Conservation (phyloP, 2,329 filamentous ascomycete genomes). For the Volutella citrinella region DNA sequence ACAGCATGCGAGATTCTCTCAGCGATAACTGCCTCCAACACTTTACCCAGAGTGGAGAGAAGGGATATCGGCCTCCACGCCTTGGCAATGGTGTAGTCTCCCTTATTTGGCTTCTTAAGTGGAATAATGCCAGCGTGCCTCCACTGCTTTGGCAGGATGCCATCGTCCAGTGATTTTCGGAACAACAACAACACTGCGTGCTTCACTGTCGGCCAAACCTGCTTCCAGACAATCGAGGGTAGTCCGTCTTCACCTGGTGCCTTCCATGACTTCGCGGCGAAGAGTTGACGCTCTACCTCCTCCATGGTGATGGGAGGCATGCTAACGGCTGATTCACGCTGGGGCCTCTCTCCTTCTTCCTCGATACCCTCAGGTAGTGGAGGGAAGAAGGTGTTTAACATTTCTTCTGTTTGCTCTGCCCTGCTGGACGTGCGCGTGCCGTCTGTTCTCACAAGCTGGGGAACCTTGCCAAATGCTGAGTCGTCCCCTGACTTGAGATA, state of each 20-base stretch:
- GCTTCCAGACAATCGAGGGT: constrained; percentile 16
- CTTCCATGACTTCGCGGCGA: constrained; percentile 19
- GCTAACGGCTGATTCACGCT: constrained; percentile 8
- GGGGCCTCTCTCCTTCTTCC: constrained; percentile 15
- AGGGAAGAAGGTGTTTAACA: constrained; percentile 19
- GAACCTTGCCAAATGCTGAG: constrained; percentile 12
- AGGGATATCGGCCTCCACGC: constrained; percentile 25
- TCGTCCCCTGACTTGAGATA: constrained; percentile 17
- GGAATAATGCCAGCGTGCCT: constrained; percentile 26
- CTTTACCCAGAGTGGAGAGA: constrained; percentile 21
- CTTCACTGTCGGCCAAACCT: constrained; percentile 13
- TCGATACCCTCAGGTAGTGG: constrained; percentile 15
- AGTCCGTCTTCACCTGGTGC: constrained; percentile 18
- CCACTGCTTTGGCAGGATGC: constrained; percentile 18
- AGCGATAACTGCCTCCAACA: too few species aligned
- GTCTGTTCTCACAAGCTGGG: constrained; percentile 4
- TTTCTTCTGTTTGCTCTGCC: constrained; percentile 16
- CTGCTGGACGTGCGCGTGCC: constrained; percentile 8
- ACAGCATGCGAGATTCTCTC: too few species aligned
- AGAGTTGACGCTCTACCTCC: constrained; percentile 18
- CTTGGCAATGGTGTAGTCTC: too few species aligned
- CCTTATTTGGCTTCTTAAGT: constrained; percentile 25
- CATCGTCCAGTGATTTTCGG: constrained; percentile 13
- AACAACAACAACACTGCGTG: constrained; percentile 15
- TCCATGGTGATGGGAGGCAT: constrained; percentile 18